Evolutionary conservation across 2,329 filamentous ascomycete genomes (phyloP).

Genomic region (Xylariaceae sp.): DNA sequence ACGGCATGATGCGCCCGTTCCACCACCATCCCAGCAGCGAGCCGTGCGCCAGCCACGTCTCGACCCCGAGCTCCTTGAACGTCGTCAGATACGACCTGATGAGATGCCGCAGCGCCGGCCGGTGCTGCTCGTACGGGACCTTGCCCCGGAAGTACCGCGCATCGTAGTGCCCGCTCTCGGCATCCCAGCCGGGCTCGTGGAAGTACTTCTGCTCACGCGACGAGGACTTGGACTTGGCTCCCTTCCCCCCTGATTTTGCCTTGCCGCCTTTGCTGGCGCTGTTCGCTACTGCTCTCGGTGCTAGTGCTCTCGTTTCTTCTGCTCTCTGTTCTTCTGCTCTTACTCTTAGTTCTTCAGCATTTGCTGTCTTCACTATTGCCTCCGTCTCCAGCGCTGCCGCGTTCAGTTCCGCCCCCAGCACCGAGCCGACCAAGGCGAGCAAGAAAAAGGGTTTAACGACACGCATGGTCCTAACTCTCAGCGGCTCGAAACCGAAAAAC

Average conservation of each 20-base stretch:
- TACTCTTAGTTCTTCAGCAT: too few species aligned
- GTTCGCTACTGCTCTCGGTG: neutral
- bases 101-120: constrained; percentile 63
- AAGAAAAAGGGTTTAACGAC: constrained; percentile 4
- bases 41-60: constrained; percentile 85
- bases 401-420: neutral
- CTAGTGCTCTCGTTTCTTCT: neutral
- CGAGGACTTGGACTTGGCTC: neutral
- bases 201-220: constrained; percentile 52
- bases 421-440: neutral
- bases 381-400: too few species aligned
- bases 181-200: constrained; percentile 57
- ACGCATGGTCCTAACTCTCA: constrained; percentile 6
- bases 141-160: constrained; percentile 60
- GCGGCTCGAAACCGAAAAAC: neutral
- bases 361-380: too few species aligned
- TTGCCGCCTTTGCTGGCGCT: neutral
- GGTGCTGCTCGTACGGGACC: constrained; percentile 64
- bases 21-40: constrained; percentile 87
- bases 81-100: constrained; percentile 69
- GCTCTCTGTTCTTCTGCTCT: neutral
- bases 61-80: constrained; percentile 60
- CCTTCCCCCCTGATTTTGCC: neutral
- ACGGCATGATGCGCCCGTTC: constrained; percentile 73
- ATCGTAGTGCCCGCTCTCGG: constrained; percentile 69